Evolutionary conservation across 148 eudicot genomes (phyloP).

Genomic region (Bassia scoparia): DNA sequence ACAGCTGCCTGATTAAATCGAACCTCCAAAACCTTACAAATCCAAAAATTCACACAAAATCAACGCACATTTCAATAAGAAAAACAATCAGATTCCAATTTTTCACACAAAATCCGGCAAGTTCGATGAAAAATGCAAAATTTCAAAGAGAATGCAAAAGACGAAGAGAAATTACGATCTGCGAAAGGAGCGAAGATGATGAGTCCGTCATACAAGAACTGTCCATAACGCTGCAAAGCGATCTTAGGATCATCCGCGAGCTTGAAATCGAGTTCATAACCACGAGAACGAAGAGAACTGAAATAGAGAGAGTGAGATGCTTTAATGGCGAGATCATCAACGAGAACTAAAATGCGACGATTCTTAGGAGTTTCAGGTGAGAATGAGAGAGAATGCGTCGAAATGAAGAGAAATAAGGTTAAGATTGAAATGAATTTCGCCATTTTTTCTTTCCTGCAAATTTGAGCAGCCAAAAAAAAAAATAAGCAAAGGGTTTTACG

Average conservation of each 20-base stretch:
- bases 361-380: constrained; percentile 39
- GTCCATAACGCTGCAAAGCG: constrained; percentile 44
- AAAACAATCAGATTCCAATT: too few species aligned
- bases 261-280: constrained; percentile 53
- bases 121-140: neutral
- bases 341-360: constrained; percentile 44
- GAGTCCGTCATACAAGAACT: constrained; percentile 51
- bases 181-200: constrained; percentile 44
- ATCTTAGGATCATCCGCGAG: constrained; percentile 48
- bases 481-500: neutral
- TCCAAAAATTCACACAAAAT: constrained; percentile 5
- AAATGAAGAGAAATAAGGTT: constrained; percentile 27
- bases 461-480: neutral
- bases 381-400: constrained; percentile 34
- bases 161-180: constrained; percentile 34
- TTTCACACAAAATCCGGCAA: neutral
- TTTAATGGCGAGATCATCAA: constrained; percentile 47
- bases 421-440: constrained; percentile 29
- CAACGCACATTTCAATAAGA: neutral
- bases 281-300: constrained; percentile 39
- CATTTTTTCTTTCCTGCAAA: constrained; percentile 27
- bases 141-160: neutral
- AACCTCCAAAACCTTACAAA: constrained; percentile 48
- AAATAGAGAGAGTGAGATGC: constrained; percentile 54
- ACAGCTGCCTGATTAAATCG: constrained; percentile 49